Conservation (phyloP, 169 alveolate species). For the Amoebophrya sp. region DNA sequence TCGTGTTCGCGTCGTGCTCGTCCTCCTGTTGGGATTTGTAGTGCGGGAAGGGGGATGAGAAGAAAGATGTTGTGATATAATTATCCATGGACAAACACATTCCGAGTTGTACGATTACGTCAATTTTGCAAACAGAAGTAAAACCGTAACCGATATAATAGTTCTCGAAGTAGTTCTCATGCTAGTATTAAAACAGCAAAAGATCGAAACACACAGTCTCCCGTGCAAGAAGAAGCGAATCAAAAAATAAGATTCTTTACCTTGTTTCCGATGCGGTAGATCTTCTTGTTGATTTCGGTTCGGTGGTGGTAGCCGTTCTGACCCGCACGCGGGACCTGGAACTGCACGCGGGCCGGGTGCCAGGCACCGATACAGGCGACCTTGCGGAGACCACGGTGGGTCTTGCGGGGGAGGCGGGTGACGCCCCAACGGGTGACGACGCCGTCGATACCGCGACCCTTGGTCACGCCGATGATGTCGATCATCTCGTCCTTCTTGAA, state of each 20-base stretch:
- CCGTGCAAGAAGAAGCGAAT: too few species aligned
- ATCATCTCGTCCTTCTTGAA: slow-evolving; percentile 94
- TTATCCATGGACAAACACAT: neutral
- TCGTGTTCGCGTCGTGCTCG: slow-evolving; percentile 90
- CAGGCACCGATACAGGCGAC: slow-evolving; percentile 99
- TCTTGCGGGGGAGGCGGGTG: slow-evolving; percentile 96
- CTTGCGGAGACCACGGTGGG: slow-evolving; percentile 99
- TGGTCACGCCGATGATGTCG: slow-evolving; percentile 97
- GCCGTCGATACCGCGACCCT: slow-evolving; percentile 99
- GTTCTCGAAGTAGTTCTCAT: too few species aligned
- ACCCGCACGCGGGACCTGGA: slow-evolving; percentile 99
- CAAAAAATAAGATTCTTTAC: slow-evolving; percentile 16
- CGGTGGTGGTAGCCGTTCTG: slow-evolving; percentile 99
- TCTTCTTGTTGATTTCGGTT: slow-evolving; percentile 98
- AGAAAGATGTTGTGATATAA: neutral
- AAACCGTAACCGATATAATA: too few species aligned
- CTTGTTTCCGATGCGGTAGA: slow-evolving; percentile 91
- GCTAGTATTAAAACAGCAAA: too few species aligned
- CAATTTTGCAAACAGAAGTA: too few species aligned
- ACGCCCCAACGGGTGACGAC: slow-evolving; percentile 99
- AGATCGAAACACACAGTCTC: too few species aligned
- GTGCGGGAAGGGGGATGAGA: neutral
- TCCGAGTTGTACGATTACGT: neutral
- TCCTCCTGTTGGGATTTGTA: slow-evolving; percentile 68
- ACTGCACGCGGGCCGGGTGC: slow-evolving; percentile 99